Base-by-base conservation (phyloP, 2,329 filamentous ascomycete species). In the Dactylellina cionopaga region DNA sequence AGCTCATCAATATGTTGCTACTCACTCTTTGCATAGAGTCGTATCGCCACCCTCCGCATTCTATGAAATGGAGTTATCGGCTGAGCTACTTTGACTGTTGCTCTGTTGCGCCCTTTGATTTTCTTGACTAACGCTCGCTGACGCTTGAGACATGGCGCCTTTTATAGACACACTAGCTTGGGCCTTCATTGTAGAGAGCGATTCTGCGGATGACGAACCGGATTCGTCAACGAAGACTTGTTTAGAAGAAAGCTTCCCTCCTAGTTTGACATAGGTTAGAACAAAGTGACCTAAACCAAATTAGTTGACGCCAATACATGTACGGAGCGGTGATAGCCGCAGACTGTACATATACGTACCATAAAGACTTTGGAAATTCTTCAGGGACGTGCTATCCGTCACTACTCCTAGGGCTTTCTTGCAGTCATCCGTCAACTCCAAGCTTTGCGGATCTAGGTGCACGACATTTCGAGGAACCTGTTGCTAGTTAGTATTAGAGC, bases 1-100 rank as follows among this genome's bases (percentile, higher is more conserved):
- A n/a, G n/a, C n/a, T 4, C 6, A 5, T 47, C 19, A 10, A 19
- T 27, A 17, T 22, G 43, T 10, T 6, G 3, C 0, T 13, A 60
- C 65, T 58, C 47, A 74, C 75, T 76, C 66, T 15, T 76, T 76
- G 31, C 63, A 72, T 2, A 75, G 49, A 27, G 72, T 43, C 1
- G 75, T 75, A 35, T 76, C 55, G 17, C 75, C 75, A 19, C 75
- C 75, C 13, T 64, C 47, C 3, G 74, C 75, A 25, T 74, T 43
- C 75, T 74, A 76, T 7, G 73, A 72, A n/a, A 76, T 39, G 2
- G 58, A 22, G 24, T 37, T 72, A 7, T 24, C 29, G 51, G 73
- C 66, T 9, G 25, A 29, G 31, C 68, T 47, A 10, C 39, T 54
- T 4, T 22, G n/a, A 6, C 41, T 72, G 1, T n/a, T 37, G 1